Base-by-base conservation (phyloP, 352 stramenopile genomes). In the Phytopythium chamaehyphon region DNA sequence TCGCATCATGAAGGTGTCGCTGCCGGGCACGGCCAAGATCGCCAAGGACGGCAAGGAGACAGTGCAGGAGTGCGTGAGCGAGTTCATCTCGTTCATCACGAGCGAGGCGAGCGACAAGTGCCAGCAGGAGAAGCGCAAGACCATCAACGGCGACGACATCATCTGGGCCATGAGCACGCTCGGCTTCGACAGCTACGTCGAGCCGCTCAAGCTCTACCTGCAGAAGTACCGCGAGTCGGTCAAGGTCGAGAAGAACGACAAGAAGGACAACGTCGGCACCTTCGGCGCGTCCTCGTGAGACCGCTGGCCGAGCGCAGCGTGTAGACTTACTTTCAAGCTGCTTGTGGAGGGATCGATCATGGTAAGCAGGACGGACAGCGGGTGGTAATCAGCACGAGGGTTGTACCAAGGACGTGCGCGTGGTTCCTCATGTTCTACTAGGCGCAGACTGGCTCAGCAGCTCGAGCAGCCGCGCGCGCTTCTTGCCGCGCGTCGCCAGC, bases 51-150 rank as follows among this genome's bases (percentile, higher is more conserved):
- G 96, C 59, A 99, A 99, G 72, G 97, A 99, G 71, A 98, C 95
- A 10, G 96, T 99, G 48, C 97, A 99, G 80, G 97, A 99, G 80
- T 99, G 96, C 64, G 97, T 99, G 54, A 98, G 91, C 43, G 97
- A 99, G 79, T 99, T 99, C 75, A 99, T 99, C 67, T 98, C 93
- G 67, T 99, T 99, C 79, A 99, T 99, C 66, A 99, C 97, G 51
- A 98, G 80, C 64, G 87, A 98, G 62, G 97, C 97, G 24, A 98
- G 88, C 59, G 97, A 99, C 73, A 99, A 99, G 65, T 99, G 97
- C 73, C 91, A 99, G 66, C 95, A 99, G 64, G 97, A 99, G 75
- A 99, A 99, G 74, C 79, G 97, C 51, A 99, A 99, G 85, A 99
- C 97, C 22, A 99, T 99, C 70, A 99, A 99, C 71, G 97, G 97